phyloP scores from a whole-genome alignment of 2,329 filamentous ascomycete species.

The Aspergillus felis region DNA sequence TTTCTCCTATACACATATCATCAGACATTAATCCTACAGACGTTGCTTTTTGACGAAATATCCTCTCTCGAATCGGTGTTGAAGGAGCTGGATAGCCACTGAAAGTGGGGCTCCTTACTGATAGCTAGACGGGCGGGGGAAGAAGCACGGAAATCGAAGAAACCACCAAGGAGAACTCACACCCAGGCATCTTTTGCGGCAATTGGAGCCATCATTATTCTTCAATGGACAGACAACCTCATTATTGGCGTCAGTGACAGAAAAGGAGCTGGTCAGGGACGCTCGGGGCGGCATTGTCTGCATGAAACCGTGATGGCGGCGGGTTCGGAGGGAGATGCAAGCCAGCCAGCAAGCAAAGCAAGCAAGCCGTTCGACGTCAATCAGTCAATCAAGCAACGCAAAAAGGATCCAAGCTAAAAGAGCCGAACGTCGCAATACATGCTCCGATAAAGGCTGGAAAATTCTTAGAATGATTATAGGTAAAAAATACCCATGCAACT shows the following conservation, averaged over 20 bases:
- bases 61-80: background rate
- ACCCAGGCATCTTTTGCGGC: slow-evolving; percentile 94
- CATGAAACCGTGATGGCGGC: slow-evolving; percentile 34
- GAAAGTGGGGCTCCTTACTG: slow-evolving; percentile 10
- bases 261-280: slow-evolving; percentile 84
- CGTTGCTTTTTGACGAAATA: background rate
- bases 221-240: slow-evolving; percentile 94
- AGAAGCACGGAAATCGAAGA: slow-evolving; percentile 6
- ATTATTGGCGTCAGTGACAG: slow-evolving; percentile 85
- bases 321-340: slow-evolving; percentile 12
- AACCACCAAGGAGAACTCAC: slow-evolving; percentile 62
- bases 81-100: background rate
- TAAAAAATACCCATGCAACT: background rate
- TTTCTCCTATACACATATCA: slow-evolving; percentile 64
- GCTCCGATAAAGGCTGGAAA: slow-evolving; percentile 6
- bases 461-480: background rate
- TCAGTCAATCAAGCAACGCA: background rate
- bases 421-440: slow-evolving; percentile 10
- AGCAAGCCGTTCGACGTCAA: slow-evolving; percentile 1
- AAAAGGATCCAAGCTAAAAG: slow-evolving; percentile 10
- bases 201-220: slow-evolving; percentile 95
- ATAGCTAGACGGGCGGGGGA: slow-evolving; percentile 1
- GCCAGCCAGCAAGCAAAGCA: slow-evolving; percentile 6
- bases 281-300: slow-evolving; percentile 81
- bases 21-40: slow-evolving; percentile 6